These are phyloP conservation scores for Pyrus bretschneideri DNA, from an alignment of 306 rosid genomes.

Conservation along the genomic window DNA sequence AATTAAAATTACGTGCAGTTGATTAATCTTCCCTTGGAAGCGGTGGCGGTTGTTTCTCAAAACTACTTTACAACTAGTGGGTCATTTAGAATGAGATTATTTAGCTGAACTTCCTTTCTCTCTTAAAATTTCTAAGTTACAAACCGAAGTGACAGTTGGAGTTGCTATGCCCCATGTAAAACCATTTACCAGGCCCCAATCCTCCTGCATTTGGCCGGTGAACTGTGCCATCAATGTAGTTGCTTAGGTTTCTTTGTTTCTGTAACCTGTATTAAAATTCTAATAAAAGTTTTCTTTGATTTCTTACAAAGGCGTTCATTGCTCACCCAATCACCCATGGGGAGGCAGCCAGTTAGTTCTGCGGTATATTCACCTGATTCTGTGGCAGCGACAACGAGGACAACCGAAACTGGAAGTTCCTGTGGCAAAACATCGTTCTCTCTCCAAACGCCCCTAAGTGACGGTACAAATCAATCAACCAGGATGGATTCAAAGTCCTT, in stretches of 20 bases:
- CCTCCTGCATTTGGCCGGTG: no score
- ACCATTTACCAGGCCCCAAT: not conserved
- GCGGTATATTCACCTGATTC: constrained; percentile 38
- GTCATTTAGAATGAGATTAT: not conserved
- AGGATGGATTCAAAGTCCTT: constrained; percentile 26
- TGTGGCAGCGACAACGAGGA: constrained; percentile 24
- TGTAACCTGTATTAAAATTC: not conserved
- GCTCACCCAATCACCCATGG: constrained; percentile 78
- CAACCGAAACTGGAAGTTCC: constrained; percentile 38
- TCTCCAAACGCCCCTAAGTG: constrained; percentile 29
- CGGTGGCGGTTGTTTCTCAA: not conserved
- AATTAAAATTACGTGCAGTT: not conserved
- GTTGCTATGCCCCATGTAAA: not conserved
- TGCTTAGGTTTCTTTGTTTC: not conserved
- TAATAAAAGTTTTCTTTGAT: not conserved
- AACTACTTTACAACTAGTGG: not conserved
- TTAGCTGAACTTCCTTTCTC: not conserved
- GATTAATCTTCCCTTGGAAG: not conserved
- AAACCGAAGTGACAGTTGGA: not conserved
- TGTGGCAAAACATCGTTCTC: constrained; percentile 29
- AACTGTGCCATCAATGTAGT: no score
- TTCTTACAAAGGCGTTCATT: constrained; percentile 63
- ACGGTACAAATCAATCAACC: constrained; percentile 26
- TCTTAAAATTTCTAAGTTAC: no score
- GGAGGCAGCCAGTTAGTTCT: constrained; percentile 23